Evolutionary conservation across 2,329 filamentous ascomycete genomes (phyloP), one percentile per base, ranked within the genome.

Genomic region (Torrubiellomyces zombiae): DNA sequence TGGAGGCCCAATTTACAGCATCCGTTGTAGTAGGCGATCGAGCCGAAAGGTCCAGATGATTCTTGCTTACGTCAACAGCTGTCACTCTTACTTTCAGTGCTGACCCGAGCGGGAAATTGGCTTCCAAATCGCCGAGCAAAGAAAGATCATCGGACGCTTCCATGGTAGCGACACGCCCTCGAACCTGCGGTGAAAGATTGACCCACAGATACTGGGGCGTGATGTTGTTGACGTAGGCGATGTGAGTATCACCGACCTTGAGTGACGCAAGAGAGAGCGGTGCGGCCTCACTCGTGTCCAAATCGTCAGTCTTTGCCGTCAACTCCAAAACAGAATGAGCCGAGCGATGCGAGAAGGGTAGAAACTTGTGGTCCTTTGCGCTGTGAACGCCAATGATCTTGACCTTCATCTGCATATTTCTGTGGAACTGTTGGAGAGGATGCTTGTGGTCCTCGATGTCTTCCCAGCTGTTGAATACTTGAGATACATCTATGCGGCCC

Each of bases 141-240:
- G 82, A 78, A 23, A 92, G 56, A 46, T 95, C 83, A 39, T 93
- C 80, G 0, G 82, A 83, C 7, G 89, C 69, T 42, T 95, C 85
- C 47, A 89, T 71, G 32, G 77, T 66, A 27, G 72, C 71, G 28
- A 98, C 69, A 25, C 83, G 72, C 28, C 89, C 89, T 30, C 85
- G 75, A 10, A 98, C 73, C 26, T 76, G 81, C 6, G 89, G 83
- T 2, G 85, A 82, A 13, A 98, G 54, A 42, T 83, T 94, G 22
- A 91, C 76, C 86, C 89, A 95, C 13, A 93, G 61, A 42, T 68
- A 79, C 35, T 80, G 73, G 15, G 79, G 65, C 13, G 67, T 67
- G 32, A 86, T 62, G 43, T 94, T 95, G 60, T 95, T 98, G 44
- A 98, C 70, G 43, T 86, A 95, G 1, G 77, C 85, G 25, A 91